These are phyloP conservation scores for Irpex lacteus DNA, from an alignment of 1,284 basidiomycete genomes.

Conservation along the genomic window DNA sequence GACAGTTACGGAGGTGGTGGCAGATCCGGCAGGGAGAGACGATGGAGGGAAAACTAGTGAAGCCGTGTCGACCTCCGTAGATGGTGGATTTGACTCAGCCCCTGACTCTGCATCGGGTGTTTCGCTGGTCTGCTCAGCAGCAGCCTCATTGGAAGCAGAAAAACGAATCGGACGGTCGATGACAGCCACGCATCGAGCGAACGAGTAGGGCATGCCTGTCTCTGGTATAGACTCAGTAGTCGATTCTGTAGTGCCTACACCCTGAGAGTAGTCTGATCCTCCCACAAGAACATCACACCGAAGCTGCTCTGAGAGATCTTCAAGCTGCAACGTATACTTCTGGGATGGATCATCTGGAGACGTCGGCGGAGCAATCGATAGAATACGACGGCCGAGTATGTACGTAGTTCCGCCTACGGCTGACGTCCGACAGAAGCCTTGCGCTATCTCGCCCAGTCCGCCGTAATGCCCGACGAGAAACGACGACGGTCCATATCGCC, in stretches of 20 bases:
- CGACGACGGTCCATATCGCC: constrained; percentile 87
- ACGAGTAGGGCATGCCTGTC: background rate
- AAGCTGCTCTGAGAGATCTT: constrained; percentile 58
- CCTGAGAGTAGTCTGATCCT: constrained; percentile 28
- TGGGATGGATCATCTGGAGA: constrained; percentile 18
- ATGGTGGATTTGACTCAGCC: constrained; percentile 22
- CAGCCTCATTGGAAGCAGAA: constrained; percentile 24
- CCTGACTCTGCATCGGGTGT: constrained; percentile 19
- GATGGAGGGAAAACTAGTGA: constrained; percentile 83
- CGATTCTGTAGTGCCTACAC: background rate
- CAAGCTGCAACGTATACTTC: constrained; percentile 49
- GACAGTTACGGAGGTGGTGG: constrained; percentile 57
- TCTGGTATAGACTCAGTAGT: background rate
- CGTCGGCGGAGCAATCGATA: constrained; percentile 33
- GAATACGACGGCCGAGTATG: constrained; percentile 68
- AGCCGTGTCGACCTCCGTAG: constrained; percentile 57
- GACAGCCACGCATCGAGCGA: constrained; percentile 71
- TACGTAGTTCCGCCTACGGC: constrained; percentile 87
- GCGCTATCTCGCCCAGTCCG: constrained; percentile 87
- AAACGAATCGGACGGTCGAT: constrained; percentile 48
- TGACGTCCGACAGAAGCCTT: constrained; percentile 88
- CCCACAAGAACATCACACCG: constrained; percentile 44
- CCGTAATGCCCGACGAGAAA: constrained; percentile 96
- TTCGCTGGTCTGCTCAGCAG: background rate
- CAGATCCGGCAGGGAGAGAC: constrained; percentile 45